These are phyloP conservation scores for Exophiala dermatitidis DNA, from an alignment of 2,329 filamentous ascomycete genomes.

Conservation along the genomic window DNA sequence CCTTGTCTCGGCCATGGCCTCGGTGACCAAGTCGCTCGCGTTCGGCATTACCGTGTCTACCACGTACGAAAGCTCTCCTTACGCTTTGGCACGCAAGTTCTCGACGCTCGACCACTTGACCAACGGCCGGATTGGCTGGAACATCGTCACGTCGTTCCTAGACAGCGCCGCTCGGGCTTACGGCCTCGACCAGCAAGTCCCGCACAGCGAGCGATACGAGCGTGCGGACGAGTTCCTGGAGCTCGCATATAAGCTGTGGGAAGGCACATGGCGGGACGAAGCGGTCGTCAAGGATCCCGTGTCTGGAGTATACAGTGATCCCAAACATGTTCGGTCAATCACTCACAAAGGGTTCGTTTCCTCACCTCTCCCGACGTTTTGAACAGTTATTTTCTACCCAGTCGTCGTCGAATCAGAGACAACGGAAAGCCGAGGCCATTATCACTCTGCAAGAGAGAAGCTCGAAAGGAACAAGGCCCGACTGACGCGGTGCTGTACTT, in stretches of 20 bases:
- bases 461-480: no score
- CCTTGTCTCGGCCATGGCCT: constrained; percentile 57
- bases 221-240: constrained; percentile 55
- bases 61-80: constrained; percentile 59
- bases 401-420: no score
- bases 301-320: constrained; percentile 53
- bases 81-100: constrained; percentile 57
- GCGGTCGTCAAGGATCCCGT: constrained; percentile 50
- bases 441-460: no score
- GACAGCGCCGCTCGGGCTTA: constrained; percentile 60
- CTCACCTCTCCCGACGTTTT: background rate
- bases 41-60: constrained; percentile 63
- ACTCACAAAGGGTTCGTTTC: constrained; percentile 55
- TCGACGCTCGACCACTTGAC: constrained; percentile 61
- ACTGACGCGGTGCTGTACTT: no score
- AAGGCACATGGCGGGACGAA: constrained; percentile 37
- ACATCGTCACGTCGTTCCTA: constrained; percentile 59
- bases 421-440: no score
- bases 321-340: constrained; percentile 54
- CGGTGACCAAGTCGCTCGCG: constrained; percentile 56
- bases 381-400: no score
- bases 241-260: constrained; percentile 25
- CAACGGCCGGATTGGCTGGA: constrained; percentile 60
- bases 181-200: constrained; percentile 48
- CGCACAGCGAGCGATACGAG: constrained; percentile 59